These are phyloP conservation scores for Colletotrichum sansevieriae DNA, from an alignment of 2,329 filamentous ascomycete genomes.

Conservation along the genomic window DNA sequence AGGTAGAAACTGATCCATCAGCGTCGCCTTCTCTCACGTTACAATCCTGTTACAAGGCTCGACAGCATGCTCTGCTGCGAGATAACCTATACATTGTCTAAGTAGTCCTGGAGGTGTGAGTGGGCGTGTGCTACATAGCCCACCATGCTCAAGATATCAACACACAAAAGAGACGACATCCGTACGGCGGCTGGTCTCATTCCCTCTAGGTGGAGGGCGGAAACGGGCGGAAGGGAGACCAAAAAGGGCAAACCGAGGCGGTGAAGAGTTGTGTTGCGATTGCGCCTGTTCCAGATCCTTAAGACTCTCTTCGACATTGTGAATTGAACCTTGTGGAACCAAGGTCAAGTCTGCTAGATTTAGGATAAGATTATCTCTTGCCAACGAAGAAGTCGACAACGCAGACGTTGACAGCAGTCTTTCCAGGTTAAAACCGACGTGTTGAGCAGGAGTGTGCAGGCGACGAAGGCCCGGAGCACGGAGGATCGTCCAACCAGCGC, in stretches of 20 bases:
- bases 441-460: not conserved
- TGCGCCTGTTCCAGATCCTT: slow-evolving; percentile 2
- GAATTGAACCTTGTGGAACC: not conserved
- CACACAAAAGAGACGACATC: not conserved
- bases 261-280: slow-evolving; percentile 2
- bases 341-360: not conserved
- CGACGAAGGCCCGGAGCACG: not conserved
- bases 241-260: slow-evolving; percentile 5
- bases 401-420: slow-evolving; percentile 2
- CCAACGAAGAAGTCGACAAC: slow-evolving; percentile 11
- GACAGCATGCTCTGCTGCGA: not conserved
- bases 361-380: not conserved
- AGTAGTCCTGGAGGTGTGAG: not conserved
- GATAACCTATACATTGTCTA: too few relatives aligned
- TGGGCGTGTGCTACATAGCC: slow-evolving; percentile 5
- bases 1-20: not conserved
- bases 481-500: slow-evolving; percentile 22
- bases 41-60: not conserved
- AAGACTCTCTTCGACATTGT: not conserved
- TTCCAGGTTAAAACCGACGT: not conserved
- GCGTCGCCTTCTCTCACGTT: not conserved
- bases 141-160: not conserved
- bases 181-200: not conserved
- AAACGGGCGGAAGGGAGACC: not conserved
- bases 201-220: too few relatives aligned